Base-by-base conservation (phyloP, 208 protist species). In the Lotmaria passim region DNA sequence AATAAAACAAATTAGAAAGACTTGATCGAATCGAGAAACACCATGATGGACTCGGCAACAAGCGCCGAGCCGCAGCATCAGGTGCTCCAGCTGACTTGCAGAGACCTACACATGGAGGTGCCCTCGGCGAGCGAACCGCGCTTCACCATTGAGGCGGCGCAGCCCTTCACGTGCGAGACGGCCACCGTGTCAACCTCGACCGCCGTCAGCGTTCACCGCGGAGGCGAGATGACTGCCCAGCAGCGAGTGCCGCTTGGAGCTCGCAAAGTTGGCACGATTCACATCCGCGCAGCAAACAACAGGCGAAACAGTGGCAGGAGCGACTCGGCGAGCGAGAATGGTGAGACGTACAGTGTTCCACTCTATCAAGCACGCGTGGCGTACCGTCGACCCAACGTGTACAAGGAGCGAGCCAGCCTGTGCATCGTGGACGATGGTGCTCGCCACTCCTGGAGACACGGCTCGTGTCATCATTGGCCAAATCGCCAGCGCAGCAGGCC, bases 331-430 rank as follows among this genome's bases (percentile, higher is more conserved):
- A 15, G 19, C 28, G 7, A 30, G 12, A 19, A 46, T 39, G 44
- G 38, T n/a, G 3, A 53, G 19, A 53, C 61, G 24, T 24, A 43
- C 23, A 10, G 1, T 7, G 28, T 67, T 14, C 69, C 69, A n/a
- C 69, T 75, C 23, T 75, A 69, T 34, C 28, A 56, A 31, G 69
- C 69, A 21, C 43, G 43, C 10, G 60, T 57, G 31, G 43, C 52
- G 19, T 68, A 75, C 34, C 50, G 47, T 21, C 69, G 53, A n/a
- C 60, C 69, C n/a, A 75, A 61, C 47, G 33, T 33, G 51, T 67
- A 63, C 53, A 75, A 75, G 44, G 61, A 75, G 53, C 38, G 48
- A 11, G 14, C 31, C 3, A 60, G 58, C 11, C 52, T 68, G 17
- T 69, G 69, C 36, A 63, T 75, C 33, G 69, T 75, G n/a, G 52